Evolutionary conservation across 116 monocot species (phyloP), one percentile per base, ranked within the genome.

Genomic region (Dioscorea cayenensis): DNA sequence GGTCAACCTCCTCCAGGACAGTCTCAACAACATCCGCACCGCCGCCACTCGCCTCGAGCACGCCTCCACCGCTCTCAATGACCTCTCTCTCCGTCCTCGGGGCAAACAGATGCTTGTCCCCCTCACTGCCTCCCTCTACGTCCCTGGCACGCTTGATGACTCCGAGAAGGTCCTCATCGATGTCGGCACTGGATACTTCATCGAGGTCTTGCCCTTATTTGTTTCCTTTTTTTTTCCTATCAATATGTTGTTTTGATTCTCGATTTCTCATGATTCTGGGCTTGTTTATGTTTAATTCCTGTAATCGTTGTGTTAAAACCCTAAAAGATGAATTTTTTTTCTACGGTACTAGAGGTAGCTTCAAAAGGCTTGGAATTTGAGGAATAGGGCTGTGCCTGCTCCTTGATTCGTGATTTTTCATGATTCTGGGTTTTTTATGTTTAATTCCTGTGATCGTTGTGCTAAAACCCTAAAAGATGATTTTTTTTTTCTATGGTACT

Each of bases 71-170:
- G 86, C 99, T 66, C 89, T 99, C 71, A 78, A 89, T 37, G 94
- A 99, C 18, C 94, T 99, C 76, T 90, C 99, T 71, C 72, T 80
- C 21, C 87, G 83, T 7, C 94, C 94, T 16, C 87, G 87, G 79
- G 94, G 96, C 67, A 99, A 94, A 87, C 85, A 87, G 83, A 86
- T 99, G 85, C 84, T 94, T 19, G 99, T 99, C 16, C 99, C 99
- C 28, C 85, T 99, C 51, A 99, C 99, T 36, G 88, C 99, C 4
- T 99, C 99, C 3, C 94, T 99, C 17, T 99, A 94, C 73, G 94
- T 99, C 8, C 85, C 89, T 36, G 94, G 94, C 35, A 83, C 80
- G 11, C 89, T 99, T 0, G 94, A 99, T 49, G 91, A 99, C 70
- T 81, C 88, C 20, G 84, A 90, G 19, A 88, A 82, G 35, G 97